A percentile compares a stretch with the other conserved stretches of the same genome.
Conservation (phyloP, 164 flowering plant species). For the Brasenia schreberi region DNA sequence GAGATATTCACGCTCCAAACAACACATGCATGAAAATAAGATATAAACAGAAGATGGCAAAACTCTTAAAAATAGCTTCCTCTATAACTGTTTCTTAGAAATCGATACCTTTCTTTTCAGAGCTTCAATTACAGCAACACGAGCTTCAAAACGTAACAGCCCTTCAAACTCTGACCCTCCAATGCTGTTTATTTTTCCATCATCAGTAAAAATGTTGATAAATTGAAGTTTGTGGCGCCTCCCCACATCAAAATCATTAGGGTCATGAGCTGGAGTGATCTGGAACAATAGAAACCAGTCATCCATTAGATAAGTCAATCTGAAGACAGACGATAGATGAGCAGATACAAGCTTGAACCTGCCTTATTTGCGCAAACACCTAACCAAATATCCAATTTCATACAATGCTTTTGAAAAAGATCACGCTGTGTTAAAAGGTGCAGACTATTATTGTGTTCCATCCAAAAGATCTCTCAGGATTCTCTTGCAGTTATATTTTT, state of each 20-base stretch:
- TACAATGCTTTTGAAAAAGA: no score
- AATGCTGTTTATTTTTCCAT: conserved; percentile 80
- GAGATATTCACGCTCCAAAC: no score
- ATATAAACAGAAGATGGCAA: no score
- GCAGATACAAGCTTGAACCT: background rate
- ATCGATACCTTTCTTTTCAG: conserved; percentile 50
- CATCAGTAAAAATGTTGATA: conserved; percentile 86
- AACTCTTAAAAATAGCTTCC: no score
- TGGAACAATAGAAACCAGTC: conserved; percentile 16
- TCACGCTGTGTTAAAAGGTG: no score
- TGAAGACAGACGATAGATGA: background rate
- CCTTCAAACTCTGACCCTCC: conserved; percentile 77
- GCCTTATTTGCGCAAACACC: no score
- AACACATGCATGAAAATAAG: no score
- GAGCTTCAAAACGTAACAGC: conserved; percentile 89
- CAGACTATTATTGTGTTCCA: no score
- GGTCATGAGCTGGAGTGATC: conserved; percentile 99
- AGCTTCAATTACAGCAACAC: conserved; percentile 60
- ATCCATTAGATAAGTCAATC: background rate
- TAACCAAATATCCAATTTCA: no score
- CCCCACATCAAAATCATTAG: conserved; percentile 97
- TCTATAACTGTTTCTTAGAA: no score
- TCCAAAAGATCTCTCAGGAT: no score
- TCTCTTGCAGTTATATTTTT: no score
- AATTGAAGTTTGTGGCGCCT: conserved; percentile 79